Conservation (phyloP, 2,329 filamentous ascomycete species). For the Colletotrichum shisoi region DNA sequence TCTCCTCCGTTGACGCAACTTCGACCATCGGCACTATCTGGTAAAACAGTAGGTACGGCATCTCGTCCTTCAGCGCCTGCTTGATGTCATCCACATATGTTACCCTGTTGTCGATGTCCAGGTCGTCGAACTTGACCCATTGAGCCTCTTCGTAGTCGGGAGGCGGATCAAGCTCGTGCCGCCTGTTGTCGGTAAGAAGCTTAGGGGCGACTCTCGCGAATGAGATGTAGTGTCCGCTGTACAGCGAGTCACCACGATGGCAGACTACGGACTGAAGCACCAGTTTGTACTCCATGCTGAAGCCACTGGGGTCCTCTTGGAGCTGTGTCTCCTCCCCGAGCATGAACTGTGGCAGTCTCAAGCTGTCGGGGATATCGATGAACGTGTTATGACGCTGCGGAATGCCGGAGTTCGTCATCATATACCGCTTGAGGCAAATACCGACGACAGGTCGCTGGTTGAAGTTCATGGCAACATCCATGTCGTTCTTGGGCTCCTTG, state of each 20-base stretch:
- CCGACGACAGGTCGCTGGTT: constrained; percentile 85
- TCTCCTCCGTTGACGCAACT: constrained; percentile 61
- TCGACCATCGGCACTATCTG: constrained; percentile 89
- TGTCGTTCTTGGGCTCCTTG: constrained; percentile 67
- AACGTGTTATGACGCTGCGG: constrained; percentile 79
- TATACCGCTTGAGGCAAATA: constrained; percentile 91
- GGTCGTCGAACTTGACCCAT: constrained; percentile 94
- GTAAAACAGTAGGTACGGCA: constrained; percentile 94
- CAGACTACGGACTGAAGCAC: constrained; percentile 91
- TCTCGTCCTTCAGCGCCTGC: constrained; percentile 80
- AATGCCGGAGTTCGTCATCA: constrained; percentile 72
- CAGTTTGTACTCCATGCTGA: constrained; percentile 91
- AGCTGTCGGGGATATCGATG: constrained; percentile 83
- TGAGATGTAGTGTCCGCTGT: constrained; percentile 90
- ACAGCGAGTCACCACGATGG: constrained; percentile 83
- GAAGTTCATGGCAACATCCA: constrained; percentile 89
- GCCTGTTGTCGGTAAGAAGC: constrained; percentile 66
- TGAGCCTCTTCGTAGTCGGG: constrained; percentile 74
- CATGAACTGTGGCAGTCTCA: constrained; percentile 91
- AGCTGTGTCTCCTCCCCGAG: constrained; percentile 74
- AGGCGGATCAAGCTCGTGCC: constrained; percentile 63
- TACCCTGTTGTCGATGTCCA: constrained; percentile 73
- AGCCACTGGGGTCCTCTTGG: constrained; percentile 63
- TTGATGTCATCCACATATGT: constrained; percentile 79
- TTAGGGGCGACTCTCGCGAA: constrained; percentile 78